Evolutionary conservation across 1,284 basidiomycete genomes (phyloP), one percentile per base, ranked within the genome.

Genomic region (Ceratobasidium sp.): DNA sequence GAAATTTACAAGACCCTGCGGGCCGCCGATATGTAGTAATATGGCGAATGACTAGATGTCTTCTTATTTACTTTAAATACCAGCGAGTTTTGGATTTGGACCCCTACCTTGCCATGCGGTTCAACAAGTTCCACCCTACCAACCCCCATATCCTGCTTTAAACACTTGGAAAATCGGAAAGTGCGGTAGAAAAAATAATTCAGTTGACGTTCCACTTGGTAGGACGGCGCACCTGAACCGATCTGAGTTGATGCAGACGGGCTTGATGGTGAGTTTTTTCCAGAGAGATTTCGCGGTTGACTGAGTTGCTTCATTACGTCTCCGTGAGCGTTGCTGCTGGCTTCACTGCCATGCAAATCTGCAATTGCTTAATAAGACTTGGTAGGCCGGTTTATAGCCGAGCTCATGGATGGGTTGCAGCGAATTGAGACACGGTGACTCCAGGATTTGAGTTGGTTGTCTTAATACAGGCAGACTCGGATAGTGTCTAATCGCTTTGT

Each of bases 271-370:
- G 75, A 69, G 3, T 72, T 71, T 22, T 77, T 74, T 68, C 77
- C 77, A 11, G 77, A 77, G 34, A 76, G 74, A 41, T 76, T 75
- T 39, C 74, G 77, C 13, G 76, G 76, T 16, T 77, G 77, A 76
- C 48, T 75, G 19, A 74, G 77, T 0, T 77, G 75, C 34, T 76
- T 77, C 41, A 75, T 77, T 22, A 39, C 71, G 41, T 51, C 74
- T 13, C 49, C 74, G 48, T 71, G 11, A 48, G 66, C 19, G 24
- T 8, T 56, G 27, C 13, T 51, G 8, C 8, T 34, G 8, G 34
- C 8, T 3, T 34, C 34, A 34, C 34, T 34, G 34, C 34, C 4
- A 2, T 34, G 8, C 34, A 3, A n/a, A n/a, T 53, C n/a, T 31
- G 59, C 22, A 19, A 41, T 43, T 16, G 13, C 13, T 56, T 56